Evolutionary conservation across 2,329 filamentous ascomycete species (phyloP).

Genomic region (Fusarium sp.): DNA sequence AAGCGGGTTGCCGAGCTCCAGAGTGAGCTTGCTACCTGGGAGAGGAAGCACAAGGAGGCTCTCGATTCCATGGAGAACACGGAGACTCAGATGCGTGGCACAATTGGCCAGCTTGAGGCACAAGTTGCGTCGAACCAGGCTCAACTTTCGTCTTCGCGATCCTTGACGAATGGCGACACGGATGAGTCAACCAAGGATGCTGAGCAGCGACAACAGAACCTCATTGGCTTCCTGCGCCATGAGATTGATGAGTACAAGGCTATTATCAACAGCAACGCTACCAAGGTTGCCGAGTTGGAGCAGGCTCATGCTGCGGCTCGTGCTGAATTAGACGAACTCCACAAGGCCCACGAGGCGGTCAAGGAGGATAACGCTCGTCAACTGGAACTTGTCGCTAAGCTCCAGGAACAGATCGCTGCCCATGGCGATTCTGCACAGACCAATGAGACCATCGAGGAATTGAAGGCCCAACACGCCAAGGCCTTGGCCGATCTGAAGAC

Average conservation of each 20-base stretch:
- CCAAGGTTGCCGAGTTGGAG: conserved; percentile 80
- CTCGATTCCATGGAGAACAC: conserved; percentile 77
- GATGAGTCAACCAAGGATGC: conserved; percentile 60
- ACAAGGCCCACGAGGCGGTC: conserved; percentile 67
- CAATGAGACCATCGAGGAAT: conserved; percentile 64
- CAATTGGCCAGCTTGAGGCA: conserved; percentile 78
- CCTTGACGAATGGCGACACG: conserved; percentile 52
- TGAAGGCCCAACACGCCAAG: conserved; percentile 63
- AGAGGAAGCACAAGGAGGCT: conserved; percentile 77
- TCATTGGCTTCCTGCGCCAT: conserved; percentile 71
- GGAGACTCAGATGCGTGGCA: conserved; percentile 77
- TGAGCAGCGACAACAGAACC: conserved; percentile 67
- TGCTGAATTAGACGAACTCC: conserved; percentile 74
- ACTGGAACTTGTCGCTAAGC: conserved; percentile 61
- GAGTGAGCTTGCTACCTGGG: conserved; percentile 78
- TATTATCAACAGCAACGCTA: conserved; percentile 74
- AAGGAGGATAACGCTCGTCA: conserved; percentile 58
- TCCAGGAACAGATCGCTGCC: conserved; percentile 69
- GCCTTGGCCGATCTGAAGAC: conserved; percentile 63
- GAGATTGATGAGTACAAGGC: conserved; percentile 86
- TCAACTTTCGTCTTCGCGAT: conserved; percentile 58
- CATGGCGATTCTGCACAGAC: conserved; percentile 69
- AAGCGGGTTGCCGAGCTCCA: conserved; percentile 74
- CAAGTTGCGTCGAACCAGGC: conserved; percentile 66
- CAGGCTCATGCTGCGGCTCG: conserved; percentile 74